Evolutionary conservation across 2,329 filamentous ascomycete genomes (phyloP), one percentile per base, ranked within the genome.

Genomic region (Penicillium sp.): DNA sequence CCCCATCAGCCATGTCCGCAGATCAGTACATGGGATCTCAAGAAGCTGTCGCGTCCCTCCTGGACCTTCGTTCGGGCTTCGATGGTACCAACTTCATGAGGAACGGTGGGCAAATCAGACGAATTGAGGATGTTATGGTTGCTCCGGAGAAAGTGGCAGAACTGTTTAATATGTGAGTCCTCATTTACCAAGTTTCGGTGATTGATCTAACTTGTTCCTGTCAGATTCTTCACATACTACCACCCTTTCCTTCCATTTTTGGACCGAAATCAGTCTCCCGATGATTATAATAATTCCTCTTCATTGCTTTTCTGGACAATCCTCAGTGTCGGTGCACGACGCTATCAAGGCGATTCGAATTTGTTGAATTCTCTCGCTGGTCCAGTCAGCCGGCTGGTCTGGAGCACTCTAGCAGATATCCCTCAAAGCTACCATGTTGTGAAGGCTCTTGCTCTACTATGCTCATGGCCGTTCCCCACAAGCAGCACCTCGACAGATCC

Each of bases 291-390:
- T 61, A 77, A 78, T 14, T 74, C 80, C 34, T 85, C 82, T 42
- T 83, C 82, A n/a, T 73, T 89, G 6, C 77, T 88, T n/a, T 87
- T 87, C 70, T 89, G 86, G 86, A 84, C 84, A 26, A 84, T 88
- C 46, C 77, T 88, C 43, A 81, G 82, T 37, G 80, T 87, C 38
- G 85, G 85, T 11, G 81, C 84, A 35, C 81, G 86, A 37, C 81
- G 85, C 47, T 87, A 82, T 59, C 78, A 79, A 18, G 69, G 74
- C 8, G 83, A 86, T 58, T 74, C 80, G 0, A 75, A 74, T 13
- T 72, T 88, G 24, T 75, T 88, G 47, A 79, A 78, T 51, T 82
- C 69, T 64, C 71, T 81, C 13, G 67, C 75, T n/a, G 75, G 72
- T 5, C 84, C 84, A 2, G 73, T 86, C 56, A 82, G 79, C 37